phyloP scores from a whole-genome alignment of 345 rosid genomes.

The rapeseed (Brassica napus) region DNA sequence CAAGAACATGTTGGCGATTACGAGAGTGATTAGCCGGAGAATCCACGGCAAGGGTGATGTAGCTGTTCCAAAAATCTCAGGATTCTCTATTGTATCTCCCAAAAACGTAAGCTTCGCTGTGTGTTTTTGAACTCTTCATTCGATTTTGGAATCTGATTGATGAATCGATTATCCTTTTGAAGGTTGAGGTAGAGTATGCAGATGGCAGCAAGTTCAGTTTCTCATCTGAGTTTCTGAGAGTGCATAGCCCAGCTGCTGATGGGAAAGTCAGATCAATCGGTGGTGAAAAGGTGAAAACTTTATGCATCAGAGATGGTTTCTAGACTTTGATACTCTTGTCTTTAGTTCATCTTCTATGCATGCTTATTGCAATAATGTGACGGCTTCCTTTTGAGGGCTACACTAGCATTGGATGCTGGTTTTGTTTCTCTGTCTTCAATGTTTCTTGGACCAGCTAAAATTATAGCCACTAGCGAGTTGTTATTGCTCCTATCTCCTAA shows the following conservation, averaged over 20 bases:
- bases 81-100: constrained; percentile 59
- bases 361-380: constrained; percentile 22
- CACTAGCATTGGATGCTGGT: constrained; percentile 24
- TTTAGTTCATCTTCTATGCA: not conserved
- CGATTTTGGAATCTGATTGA: constrained; percentile 22
- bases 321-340: not conserved
- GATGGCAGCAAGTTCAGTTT: constrained; percentile 64
- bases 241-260: constrained; percentile 89
- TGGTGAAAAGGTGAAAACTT: constrained; percentile 68
- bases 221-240: constrained; percentile 76
- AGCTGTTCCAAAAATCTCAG: constrained; percentile 47
- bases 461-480: constrained; percentile 18
- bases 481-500: constrained; percentile 9
- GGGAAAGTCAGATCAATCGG: constrained; percentile 80
- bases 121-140: not conserved
- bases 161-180: constrained; percentile 21
- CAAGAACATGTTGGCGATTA: constrained; percentile 35
- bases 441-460: constrained; percentile 4
- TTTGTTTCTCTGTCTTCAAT: constrained; percentile 22
- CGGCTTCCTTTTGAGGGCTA: not conserved
- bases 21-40: constrained; percentile 43
- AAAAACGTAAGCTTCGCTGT: constrained; percentile 48
- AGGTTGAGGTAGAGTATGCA: constrained; percentile 81
- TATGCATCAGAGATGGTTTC: not conserved
- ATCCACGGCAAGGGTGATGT: constrained; percentile 40